Evolutionary conservation across 1,284 basidiomycete genomes (phyloP).

Genomic region (Ganoderma lucidum): DNA sequence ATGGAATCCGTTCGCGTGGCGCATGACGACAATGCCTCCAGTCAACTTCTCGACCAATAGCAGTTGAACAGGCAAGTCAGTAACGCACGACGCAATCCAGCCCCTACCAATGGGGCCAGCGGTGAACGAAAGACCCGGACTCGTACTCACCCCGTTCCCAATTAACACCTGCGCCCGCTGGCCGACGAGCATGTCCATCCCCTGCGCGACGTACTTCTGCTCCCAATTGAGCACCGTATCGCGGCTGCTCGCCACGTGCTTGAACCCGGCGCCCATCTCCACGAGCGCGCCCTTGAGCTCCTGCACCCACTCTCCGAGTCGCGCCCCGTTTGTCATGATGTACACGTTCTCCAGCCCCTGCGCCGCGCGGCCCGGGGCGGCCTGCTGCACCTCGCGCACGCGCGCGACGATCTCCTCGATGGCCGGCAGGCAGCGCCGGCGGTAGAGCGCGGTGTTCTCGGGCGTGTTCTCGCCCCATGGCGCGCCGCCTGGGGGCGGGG

Average conservation of each 20-base stretch:
- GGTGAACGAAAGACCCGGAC: neutral
- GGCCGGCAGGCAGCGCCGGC: constrained; percentile 56
- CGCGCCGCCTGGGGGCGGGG: constrained; percentile 37
- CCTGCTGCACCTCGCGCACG: constrained; percentile 47
- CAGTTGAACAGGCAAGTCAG: constrained; percentile 5
- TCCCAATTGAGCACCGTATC: constrained; percentile 36
- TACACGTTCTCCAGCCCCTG: constrained; percentile 50
- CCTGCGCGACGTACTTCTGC: constrained; percentile 48
- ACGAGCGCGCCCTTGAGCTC: constrained; percentile 53
- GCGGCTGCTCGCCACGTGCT: constrained; percentile 42
- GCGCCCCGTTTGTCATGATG: constrained; percentile 64
- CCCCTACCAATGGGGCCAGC: neutral
- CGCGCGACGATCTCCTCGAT: constrained; percentile 52
- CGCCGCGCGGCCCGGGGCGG: constrained; percentile 28
- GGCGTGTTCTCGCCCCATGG: constrained; percentile 39
- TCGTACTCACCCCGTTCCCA: constrained; percentile 52
- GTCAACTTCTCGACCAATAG: constrained; percentile 66
- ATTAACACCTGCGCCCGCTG: constrained; percentile 53
- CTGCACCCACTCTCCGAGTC: constrained; percentile 40
- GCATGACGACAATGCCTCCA: constrained; percentile 62
- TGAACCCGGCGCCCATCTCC: constrained; percentile 32
- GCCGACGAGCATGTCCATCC: constrained; percentile 55
- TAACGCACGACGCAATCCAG: neutral
- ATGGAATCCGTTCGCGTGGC: constrained; percentile 49
- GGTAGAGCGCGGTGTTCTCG: constrained; percentile 44